Conservation (phyloP, 306 rosid species). For the Ormosia semicastrata region DNA sequence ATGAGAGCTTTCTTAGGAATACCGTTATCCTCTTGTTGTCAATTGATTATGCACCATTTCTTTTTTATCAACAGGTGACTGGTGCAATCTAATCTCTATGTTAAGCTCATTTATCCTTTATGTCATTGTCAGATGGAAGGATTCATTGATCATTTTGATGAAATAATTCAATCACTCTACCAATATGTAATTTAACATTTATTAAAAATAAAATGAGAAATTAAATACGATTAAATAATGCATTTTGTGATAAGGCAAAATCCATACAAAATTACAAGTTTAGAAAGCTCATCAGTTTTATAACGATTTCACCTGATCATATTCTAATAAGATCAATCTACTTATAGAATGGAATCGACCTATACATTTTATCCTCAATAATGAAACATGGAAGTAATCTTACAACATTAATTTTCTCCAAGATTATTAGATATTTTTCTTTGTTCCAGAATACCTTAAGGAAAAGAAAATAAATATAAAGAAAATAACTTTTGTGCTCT, state of each 20-base stretch:
- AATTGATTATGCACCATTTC: slow-evolving; percentile 3
- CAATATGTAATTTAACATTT: neutral
- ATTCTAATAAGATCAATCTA: no score
- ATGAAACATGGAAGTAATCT: no score
- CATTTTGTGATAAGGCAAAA: neutral
- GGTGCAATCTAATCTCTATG: neutral
- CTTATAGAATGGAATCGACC: no score
- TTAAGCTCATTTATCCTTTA: neutral
- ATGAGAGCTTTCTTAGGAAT: neutral
- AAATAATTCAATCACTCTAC: neutral
- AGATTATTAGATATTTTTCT: no score
- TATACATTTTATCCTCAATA: no score
- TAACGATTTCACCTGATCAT: no score
- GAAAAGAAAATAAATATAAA: no score
- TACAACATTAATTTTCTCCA: no score
- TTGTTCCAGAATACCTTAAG: no score
- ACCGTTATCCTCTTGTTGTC: neutral
- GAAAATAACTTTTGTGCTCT: no score
- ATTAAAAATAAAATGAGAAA: neutral
- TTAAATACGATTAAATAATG: neutral
- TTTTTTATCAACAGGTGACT: neutral
- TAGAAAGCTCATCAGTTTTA: neutral
- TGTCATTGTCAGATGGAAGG: slow-evolving; percentile 6
- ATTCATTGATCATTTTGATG: slow-evolving; percentile 18
- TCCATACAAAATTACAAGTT: neutral